Conservation (phyloP, 768 basidiomycete genomes). For the Russula emetica region DNA sequence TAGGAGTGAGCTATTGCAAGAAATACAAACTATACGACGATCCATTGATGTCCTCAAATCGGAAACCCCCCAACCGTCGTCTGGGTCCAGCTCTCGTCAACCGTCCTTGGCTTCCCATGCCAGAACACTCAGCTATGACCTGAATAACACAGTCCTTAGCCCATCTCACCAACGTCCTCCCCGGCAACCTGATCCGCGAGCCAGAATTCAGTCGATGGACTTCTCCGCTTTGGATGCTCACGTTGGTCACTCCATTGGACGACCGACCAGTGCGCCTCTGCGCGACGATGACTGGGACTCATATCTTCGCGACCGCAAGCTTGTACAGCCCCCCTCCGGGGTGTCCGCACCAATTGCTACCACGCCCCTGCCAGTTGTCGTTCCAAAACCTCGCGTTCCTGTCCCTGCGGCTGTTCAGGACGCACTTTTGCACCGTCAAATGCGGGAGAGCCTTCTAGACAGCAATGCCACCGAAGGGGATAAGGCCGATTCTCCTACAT, state of each 20-base stretch:
- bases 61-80: constrained; percentile 58
- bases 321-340: constrained; percentile 79
- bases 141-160: constrained; percentile 47
- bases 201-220: constrained; percentile 71
- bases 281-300: constrained; percentile 80
- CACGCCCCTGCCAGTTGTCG: constrained; percentile 39
- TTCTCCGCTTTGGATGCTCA: constrained; percentile 43
- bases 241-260: constrained; percentile 52
- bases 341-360: constrained; percentile 74
- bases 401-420: constrained; percentile 71
- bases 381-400: constrained; percentile 43
- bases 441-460: constrained; percentile 64
- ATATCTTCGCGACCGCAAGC: constrained; percentile 79
- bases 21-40: constrained; percentile 74
- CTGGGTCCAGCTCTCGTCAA: constrained; percentile 52
- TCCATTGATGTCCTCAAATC: constrained; percentile 74
- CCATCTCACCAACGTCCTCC: constrained; percentile 65
- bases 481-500: constrained; percentile 8
- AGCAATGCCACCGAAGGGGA: constrained; percentile 23
- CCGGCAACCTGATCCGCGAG: constrained; percentile 62
- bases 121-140: constrained; percentile 60
- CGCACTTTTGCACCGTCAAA: constrained; percentile 66
- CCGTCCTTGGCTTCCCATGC: constrained; percentile 32
- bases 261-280: constrained; percentile 71
- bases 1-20: constrained; percentile 67